Conservation (phyloP, 495 filamentous ascomycete species). For the Aspergillus homomorphus region DNA sequence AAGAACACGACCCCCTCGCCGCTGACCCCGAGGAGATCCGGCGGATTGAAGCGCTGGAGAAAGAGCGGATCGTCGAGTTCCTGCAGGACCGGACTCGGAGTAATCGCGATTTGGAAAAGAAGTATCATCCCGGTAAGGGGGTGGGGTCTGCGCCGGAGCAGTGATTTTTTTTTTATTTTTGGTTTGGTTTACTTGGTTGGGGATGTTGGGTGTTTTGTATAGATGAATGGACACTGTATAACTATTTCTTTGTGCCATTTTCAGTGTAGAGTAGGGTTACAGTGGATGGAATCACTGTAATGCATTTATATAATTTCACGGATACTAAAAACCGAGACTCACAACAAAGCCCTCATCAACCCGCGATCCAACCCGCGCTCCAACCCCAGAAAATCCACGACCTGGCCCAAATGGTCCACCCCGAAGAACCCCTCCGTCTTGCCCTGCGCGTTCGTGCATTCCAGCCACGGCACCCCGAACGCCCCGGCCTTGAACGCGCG, state of each 20-base stretch:
- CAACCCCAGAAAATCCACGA: slow-evolving; percentile 60
- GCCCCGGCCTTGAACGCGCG: slow-evolving; percentile 56
- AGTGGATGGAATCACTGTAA: no score
- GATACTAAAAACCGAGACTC: neutral
- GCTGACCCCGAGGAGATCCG: slow-evolving; percentile 17
- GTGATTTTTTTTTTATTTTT: neutral
- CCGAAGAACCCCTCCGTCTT: slow-evolving; percentile 66
- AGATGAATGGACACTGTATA: neutral
- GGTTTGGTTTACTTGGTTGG: no score
- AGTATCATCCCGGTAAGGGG: neutral
- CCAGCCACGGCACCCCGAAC: slow-evolving; percentile 73
- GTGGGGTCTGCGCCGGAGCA: no score
- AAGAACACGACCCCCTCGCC: neutral
- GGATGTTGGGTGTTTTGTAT: neutral
- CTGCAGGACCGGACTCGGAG: slow-evolving; percentile 31
- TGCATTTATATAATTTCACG: no score
- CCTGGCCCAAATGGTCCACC: slow-evolving; percentile 64
- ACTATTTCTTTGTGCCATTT: no score
- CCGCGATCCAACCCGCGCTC: slow-evolving; percentile 34
- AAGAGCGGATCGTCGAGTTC: slow-evolving; percentile 33
- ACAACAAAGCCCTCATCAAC: slow-evolving; percentile 32
- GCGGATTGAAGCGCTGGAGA: slow-evolving; percentile 28
- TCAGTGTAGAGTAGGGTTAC: no score
- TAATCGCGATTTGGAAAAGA: slow-evolving; percentile 12
- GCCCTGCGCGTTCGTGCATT: slow-evolving; percentile 58